Evolutionary conservation across 495 filamentous ascomycete genomes (phyloP).

Genomic region (Glutinoglossum americanum): DNA sequence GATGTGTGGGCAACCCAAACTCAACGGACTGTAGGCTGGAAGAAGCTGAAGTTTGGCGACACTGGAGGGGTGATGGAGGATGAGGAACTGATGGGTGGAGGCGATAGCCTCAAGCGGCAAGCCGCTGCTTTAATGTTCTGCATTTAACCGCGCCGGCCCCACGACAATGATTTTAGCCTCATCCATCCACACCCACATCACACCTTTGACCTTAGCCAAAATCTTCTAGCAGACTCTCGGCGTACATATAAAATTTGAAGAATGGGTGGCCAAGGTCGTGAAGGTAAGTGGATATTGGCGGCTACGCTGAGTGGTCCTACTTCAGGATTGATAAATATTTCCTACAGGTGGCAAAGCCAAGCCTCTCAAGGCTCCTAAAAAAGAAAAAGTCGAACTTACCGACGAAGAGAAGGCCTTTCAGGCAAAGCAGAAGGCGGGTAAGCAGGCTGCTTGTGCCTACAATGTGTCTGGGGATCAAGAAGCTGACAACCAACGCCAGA

Average conservation of each 20-base stretch:
- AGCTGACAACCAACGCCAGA: conserved; percentile 23
- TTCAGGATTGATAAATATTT: background rate
- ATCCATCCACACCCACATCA: background rate
- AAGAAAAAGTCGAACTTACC: conserved; percentile 50
- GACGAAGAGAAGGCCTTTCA: conserved; percentile 55
- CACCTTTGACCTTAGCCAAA: background rate
- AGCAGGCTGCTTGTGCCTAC: conserved; percentile 7
- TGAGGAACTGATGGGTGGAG: no score
- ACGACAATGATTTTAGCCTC: background rate
- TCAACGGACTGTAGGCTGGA: background rate
- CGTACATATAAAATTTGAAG: background rate
- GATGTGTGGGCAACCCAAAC: background rate
- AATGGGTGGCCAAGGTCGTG: conserved; percentile 20
- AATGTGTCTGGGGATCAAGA: conserved; percentile 3
- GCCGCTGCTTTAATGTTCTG: background rate
- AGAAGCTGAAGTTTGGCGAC: background rate
- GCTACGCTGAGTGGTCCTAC: background rate
- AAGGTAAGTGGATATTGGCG: conserved; percentile 11
- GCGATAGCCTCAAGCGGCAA: background rate
- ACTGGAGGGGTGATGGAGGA: background rate
- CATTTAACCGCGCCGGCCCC: background rate
- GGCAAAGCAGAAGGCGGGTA: conserved; percentile 56
- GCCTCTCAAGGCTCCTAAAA: conserved; percentile 65
- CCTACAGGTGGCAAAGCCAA: conserved; percentile 53
- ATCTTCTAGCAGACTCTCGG: background rate